Evolutionary conservation across 495 filamentous ascomycete genomes (phyloP), one percentile per base, ranked within the genome.

Genomic region (Trichoderma orchidacearum): DNA sequence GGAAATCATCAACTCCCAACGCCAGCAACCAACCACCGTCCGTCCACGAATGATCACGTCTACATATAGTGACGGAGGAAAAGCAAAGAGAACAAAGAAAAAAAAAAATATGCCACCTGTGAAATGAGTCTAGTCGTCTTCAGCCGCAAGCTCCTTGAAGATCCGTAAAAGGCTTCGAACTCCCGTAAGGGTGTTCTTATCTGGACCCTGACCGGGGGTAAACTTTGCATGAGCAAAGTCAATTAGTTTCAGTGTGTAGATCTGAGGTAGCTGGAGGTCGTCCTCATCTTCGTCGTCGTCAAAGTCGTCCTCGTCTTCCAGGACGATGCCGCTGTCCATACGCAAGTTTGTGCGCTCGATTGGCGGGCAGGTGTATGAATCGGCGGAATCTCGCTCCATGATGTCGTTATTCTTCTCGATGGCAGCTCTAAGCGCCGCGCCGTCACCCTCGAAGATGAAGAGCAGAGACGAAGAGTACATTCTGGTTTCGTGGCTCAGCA

Each of bases 181-280:
- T 0, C 93, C 93, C 23, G 71, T 71, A 28, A 97, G 71, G 11
- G 79, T 66, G 65, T 97, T 97, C 72, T 94, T 85, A 68, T 98
- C 93, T 1, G 87, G 86, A 0, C 91, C 93, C 60, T 85, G 68
- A 6, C 90, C 90, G 2, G 90, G 89, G 3, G 81, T 84, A 87
- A 88, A 98, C 28, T 73, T 70, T 18, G 93, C 92, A 72, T 98
- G 93, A 21, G 93, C 93, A 74, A 98, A 98, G 69, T 98, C 93
- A 59, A 98, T 97, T 61, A 98, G 71, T 65, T 94, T 93, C 56
- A 96, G 75, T 31, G 80, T 79, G 65, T 87, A 88, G 21, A 94
- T 83, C 62, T 83, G 83, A 0, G 88, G 89, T 18, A 79, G 66
- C n/a, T 75, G 73, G 4, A 80, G 75, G 13, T 82, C 85, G 0